Percentiles rank a stretch among this genome's conserved stretches.
Conservation (phyloP, 2,329 filamentous ascomycete species). For the Penicillium paneum region DNA sequence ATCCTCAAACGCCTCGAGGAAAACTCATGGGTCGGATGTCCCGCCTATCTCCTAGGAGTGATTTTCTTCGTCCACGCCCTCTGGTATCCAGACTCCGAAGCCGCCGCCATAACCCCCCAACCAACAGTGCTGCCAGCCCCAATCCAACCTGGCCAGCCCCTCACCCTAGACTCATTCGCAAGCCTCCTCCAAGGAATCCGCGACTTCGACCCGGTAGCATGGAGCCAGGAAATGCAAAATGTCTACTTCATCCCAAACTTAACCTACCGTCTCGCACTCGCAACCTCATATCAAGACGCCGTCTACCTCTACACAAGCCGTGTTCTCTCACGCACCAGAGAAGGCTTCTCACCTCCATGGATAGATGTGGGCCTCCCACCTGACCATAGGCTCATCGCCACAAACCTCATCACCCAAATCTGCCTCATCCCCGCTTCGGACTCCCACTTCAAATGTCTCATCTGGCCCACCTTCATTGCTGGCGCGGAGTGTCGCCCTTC, state of each 20-base stretch:
- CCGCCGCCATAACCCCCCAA: constrained; percentile 22
- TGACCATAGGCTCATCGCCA: constrained; percentile 30
- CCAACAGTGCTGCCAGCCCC: constrained; percentile 28
- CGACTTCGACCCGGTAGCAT: constrained; percentile 37
- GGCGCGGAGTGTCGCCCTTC: constrained; percentile 38
- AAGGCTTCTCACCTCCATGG: constrained; percentile 24
- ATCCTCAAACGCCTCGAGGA: constrained; percentile 40
- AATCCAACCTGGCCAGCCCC: constrained; percentile 26
- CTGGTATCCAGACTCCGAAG: constrained; percentile 33
- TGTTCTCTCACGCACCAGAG: constrained; percentile 34
- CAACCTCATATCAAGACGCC: constrained; percentile 38
- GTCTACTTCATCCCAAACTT: constrained; percentile 47
- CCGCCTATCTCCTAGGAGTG: constrained; percentile 40
- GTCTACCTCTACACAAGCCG: constrained; percentile 43
- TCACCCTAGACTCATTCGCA: constrained; percentile 31
- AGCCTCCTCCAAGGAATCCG: constrained; percentile 39
- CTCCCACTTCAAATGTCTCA: constrained; percentile 43
- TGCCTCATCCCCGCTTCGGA: constrained; percentile 35
- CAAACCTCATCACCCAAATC: constrained; percentile 36
- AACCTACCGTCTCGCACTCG: constrained; percentile 49
- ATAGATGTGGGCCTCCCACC: constrained; percentile 26
- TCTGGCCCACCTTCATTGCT: constrained; percentile 46
- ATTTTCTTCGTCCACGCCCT: constrained; percentile 42
- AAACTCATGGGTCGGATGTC: constrained; percentile 42
- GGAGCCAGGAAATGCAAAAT: constrained; percentile 40